A percentile compares a stretch with the other conserved stretches of the same genome.
These are phyloP conservation scores for Amanita exitialis DNA, from an alignment of 768 basidiomycete species.

Conservation along the genomic window DNA sequence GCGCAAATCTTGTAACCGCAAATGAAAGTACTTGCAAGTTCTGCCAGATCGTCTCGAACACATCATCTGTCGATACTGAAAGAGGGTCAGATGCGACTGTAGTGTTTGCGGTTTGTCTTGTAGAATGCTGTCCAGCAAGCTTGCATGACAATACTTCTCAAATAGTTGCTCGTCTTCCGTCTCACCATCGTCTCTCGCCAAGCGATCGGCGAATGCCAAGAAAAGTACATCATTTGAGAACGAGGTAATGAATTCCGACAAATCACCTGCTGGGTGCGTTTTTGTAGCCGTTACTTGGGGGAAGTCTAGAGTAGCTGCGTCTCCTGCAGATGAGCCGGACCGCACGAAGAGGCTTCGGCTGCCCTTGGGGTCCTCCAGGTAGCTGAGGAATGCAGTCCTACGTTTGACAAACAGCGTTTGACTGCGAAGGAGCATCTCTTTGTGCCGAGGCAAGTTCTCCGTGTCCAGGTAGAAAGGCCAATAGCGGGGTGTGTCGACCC, in stretches of 20 bases:
- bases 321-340: conserved; percentile 76
- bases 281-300: conserved; percentile 63
- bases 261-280: conserved; percentile 58
- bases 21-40: conserved; percentile 39
- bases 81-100: conserved; percentile 65
- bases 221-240: conserved; percentile 78
- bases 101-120: conserved; percentile 81
- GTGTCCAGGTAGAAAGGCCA: conserved; percentile 89
- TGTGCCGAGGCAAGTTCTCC: conserved; percentile 54
- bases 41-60: conserved; percentile 28
- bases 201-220: conserved; percentile 72
- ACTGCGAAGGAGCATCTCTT: conserved; percentile 55
- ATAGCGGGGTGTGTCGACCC: conserved; percentile 90
- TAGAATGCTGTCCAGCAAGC: conserved; percentile 79
- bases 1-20: conserved; percentile 63
- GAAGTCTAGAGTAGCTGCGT: conserved; percentile 79
- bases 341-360: conserved; percentile 87
- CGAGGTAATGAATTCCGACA: conserved; percentile 79
- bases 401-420: conserved; percentile 91
- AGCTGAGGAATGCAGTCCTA: conserved; percentile 85
- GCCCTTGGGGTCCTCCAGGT: conserved; percentile 89
- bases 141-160: conserved; percentile 65
- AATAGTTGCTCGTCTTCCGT: conserved; percentile 52
- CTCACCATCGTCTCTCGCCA: conserved; percentile 53
- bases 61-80: conserved; percentile 50